These are phyloP conservation scores for Rhizopogon vulgaris DNA, from an alignment of 768 basidiomycete species.

Conservation along the genomic window DNA sequence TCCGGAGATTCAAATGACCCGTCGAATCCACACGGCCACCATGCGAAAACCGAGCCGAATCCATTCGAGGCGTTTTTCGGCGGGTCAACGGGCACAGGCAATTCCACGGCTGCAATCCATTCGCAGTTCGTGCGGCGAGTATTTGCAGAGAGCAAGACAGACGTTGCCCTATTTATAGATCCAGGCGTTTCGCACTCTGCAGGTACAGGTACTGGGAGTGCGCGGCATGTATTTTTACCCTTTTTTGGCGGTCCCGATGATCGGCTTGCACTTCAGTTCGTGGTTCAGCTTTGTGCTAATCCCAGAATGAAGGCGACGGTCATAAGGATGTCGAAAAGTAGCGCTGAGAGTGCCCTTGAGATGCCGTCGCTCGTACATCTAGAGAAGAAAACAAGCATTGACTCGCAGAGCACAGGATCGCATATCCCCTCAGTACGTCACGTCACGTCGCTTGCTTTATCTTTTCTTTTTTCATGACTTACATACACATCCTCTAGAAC, in stretches of 20 bases:
- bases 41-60: slow-evolving; percentile 30
- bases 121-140: slow-evolving; percentile 83
- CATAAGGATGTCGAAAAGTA: slow-evolving; percentile 47
- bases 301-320: slow-evolving; percentile 65
- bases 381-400: slow-evolving; percentile 40
- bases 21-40: neutral
- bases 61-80: slow-evolving; percentile 82
- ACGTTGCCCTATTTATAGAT: slow-evolving; percentile 87
- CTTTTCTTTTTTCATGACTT: neutral
- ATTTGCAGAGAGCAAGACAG: slow-evolving; percentile 62
- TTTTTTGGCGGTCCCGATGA: slow-evolving; percentile 97
- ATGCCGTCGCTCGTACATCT: slow-evolving; percentile 50
- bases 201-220: slow-evolving; percentile 20
- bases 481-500: slow-evolving; percentile 27
- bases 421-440: slow-evolving; percentile 7
- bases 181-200: slow-evolving; percentile 32
- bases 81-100: slow-evolving; percentile 37
- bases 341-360: slow-evolving; percentile 37
- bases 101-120: slow-evolving; percentile 52
- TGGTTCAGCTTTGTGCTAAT: slow-evolving; percentile 72
- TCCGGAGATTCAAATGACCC: slow-evolving; percentile 23
- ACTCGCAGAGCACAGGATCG: slow-evolving; percentile 14
- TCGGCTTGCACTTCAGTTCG: slow-evolving; percentile 73
- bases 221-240: slow-evolving; percentile 71
- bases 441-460: neutral